Evolutionary conservation across 108 stramenopile genomes (phyloP).

Genomic region (Bacterosira constricta): DNA sequence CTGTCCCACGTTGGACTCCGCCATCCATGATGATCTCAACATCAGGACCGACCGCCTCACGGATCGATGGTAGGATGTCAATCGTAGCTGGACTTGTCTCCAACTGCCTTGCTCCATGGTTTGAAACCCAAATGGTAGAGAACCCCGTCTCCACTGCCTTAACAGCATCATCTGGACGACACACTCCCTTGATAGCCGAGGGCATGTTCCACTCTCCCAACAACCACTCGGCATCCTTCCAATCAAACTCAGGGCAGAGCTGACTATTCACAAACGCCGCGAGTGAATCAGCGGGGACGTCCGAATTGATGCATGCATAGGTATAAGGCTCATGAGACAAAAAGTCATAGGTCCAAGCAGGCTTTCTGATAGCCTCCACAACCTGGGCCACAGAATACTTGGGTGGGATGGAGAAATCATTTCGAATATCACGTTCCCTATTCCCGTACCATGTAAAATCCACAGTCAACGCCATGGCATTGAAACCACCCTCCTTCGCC

Average conservation of each 20-base stretch:
- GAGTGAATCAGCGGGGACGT: constrained; percentile 90
- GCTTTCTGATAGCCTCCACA: constrained; percentile 84
- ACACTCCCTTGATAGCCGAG: constrained; percentile 96
- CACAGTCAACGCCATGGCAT: constrained; percentile 94
- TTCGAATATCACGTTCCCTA: constrained; percentile 95
- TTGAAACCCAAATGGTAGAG: constrained; percentile 96
- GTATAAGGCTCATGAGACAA: constrained; percentile 89
- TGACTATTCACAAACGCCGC: constrained; percentile 97
- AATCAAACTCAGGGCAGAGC: constrained; percentile 92
- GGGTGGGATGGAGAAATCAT: constrained; percentile 96
- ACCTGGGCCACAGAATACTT: constrained; percentile 84
- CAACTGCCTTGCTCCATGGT: constrained; percentile 97
- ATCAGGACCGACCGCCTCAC: constrained; percentile 91
- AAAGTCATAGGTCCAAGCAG: constrained; percentile 92
- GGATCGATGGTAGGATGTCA: constrained; percentile 93
- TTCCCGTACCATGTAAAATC: constrained; percentile 98
- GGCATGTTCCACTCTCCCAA: constrained; percentile 91
- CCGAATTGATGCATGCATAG: constrained; percentile 88
- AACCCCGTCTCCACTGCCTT: constrained; percentile 92
- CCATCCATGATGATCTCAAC: constrained; percentile 97
- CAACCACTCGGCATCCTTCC: constrained; percentile 97
- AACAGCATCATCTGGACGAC: constrained; percentile 94
- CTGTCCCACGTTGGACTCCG: constrained; percentile 97
- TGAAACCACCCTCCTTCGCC: constrained; percentile 95
- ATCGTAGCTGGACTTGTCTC: constrained; percentile 96